Percentiles rank a stretch among this genome's conserved stretches.
phyloP scores from a whole-genome alignment of 495 filamentous ascomycete species.

The Tetracladium setigerum region DNA sequence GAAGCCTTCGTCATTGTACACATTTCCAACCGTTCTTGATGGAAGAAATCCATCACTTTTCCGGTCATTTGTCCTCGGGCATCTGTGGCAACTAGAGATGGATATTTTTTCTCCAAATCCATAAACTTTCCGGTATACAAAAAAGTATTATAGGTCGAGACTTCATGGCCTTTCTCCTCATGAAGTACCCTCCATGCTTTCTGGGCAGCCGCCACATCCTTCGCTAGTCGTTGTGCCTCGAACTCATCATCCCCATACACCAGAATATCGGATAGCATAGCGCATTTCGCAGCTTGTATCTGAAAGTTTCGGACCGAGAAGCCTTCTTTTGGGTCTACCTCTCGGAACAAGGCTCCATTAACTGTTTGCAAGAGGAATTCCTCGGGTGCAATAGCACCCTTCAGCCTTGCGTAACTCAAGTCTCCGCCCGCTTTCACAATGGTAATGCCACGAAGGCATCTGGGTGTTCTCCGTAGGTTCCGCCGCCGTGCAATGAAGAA shows the following conservation, averaged over 20 bases:
- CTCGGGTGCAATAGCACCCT: conserved; percentile 73
- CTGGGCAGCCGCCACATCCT: conserved; percentile 69
- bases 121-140: conserved; percentile 58
- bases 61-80: conserved; percentile 66
- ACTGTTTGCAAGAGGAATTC: conserved; percentile 56
- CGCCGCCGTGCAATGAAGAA: conserved; percentile 80
- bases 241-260: conserved; percentile 72
- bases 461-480: conserved; percentile 62
- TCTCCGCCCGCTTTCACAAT: conserved; percentile 86
- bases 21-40: conserved; percentile 89
- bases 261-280: conserved; percentile 83
- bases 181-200: conserved; percentile 60
- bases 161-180: conserved; percentile 41
- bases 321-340: conserved; percentile 73
- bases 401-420: conserved; percentile 63
- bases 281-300: conserved; percentile 86
- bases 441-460: conserved; percentile 73
- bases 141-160: conserved; percentile 78
- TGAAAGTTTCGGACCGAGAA: conserved; percentile 90
- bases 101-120: conserved; percentile 64
- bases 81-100: conserved; percentile 65
- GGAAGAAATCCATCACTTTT: conserved; percentile 81
- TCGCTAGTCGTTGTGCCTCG: conserved; percentile 58
- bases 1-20: conserved; percentile 82
- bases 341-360: conserved; percentile 16